These are phyloP conservation scores for Pestalotiopsis fici DNA, from an alignment of 2,329 filamentous ascomycete species.

Conservation along the genomic window DNA sequence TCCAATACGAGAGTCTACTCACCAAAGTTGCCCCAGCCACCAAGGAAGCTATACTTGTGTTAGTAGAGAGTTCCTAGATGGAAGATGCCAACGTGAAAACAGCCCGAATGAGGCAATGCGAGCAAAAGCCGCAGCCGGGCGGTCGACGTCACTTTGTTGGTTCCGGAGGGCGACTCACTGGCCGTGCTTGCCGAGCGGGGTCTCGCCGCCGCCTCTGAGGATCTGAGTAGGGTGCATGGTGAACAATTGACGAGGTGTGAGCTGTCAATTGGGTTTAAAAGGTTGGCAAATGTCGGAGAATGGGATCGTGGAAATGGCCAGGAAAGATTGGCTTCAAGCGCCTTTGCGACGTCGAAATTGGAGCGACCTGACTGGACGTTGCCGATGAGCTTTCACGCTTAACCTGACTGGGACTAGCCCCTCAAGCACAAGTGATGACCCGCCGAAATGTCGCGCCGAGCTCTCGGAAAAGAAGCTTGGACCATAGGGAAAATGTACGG, in stretches of 20 bases:
- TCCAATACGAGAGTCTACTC: slow-evolving; percentile 39
- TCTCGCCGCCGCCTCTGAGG: slow-evolving; percentile 39
- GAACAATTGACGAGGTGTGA: slow-evolving; percentile 26
- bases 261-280: slow-evolving; percentile 25
- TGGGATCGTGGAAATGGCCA: slow-evolving; percentile 22
- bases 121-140: slow-evolving; percentile 32
- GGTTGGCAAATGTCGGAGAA: slow-evolving; percentile 5
- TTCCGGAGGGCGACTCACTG: slow-evolving; percentile 37
- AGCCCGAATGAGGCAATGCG: not conserved
- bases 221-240: slow-evolving; percentile 50
- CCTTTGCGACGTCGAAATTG: slow-evolving; percentile 27
- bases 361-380: slow-evolving; percentile 16
- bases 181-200: slow-evolving; percentile 42
- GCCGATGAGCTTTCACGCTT: slow-evolving; percentile 4
- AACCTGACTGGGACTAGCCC: not conserved
- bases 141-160: not conserved
- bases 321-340: slow-evolving; percentile 14
- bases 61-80: not conserved
- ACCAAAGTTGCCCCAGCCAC: slow-evolving; percentile 76
- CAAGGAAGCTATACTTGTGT: slow-evolving; percentile 61
- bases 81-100: not conserved
- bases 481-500: slow-evolving; percentile 1
- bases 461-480: slow-evolving; percentile 3
- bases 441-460: slow-evolving; percentile 16
- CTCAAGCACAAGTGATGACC: not conserved